Base-by-base conservation (phyloP, 192 early-diverging fungal genomes). In the Mortierella alpina region DNA sequence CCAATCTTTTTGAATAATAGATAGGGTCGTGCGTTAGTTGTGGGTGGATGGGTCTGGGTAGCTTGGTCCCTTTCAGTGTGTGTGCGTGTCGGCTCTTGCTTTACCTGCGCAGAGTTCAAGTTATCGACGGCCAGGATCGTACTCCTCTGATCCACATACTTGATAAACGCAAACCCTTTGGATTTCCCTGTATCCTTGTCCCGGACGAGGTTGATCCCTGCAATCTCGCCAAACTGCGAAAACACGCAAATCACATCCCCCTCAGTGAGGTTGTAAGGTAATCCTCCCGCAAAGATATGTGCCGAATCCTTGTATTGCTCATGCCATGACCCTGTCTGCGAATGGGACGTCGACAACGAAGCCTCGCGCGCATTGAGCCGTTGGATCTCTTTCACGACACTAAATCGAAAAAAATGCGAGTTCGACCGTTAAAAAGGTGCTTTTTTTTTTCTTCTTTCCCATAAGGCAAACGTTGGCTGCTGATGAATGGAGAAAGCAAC, bases 121-220 rank as follows among this genome's bases (percentile, higher is more conserved):
- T 99, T 99, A 84, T 99, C 97, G 7, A 99, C 97, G 0, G 96
- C 95, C 46, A 99, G 85, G 1, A 96, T 82, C 5, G 96, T 98
- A 61, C 91, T 92, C 59, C 93, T 80, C 75, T 98, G 96, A 87
- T 98, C 96, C 71, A 96, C 93, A 84, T 96, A 98, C 70, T 94
- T 93, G 18, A 98, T 66, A 74, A 98, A 98, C 7, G 87, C 91
- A 84, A 89, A 97, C 7, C 97, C 97, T 58, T 91, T 93, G 52
- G 91, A 89, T 72, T 93, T 92, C 23, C 96, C 96, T 4, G 96
- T 96, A 41, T 93, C 88, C 76, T 93, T 91, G 82, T 98, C 94
- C 22, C 96, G 86, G 44, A 95, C 91, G 50, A 97, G 84, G 63
- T 96, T 94, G 61, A 98, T 84, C 72, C 97, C 93, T n/a, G 96